A percentile compares a stretch with the other conserved stretches of the same genome.
Conservation (phyloP, 495 filamentous ascomycete species). For the Tetracladium marchalianum region DNA sequence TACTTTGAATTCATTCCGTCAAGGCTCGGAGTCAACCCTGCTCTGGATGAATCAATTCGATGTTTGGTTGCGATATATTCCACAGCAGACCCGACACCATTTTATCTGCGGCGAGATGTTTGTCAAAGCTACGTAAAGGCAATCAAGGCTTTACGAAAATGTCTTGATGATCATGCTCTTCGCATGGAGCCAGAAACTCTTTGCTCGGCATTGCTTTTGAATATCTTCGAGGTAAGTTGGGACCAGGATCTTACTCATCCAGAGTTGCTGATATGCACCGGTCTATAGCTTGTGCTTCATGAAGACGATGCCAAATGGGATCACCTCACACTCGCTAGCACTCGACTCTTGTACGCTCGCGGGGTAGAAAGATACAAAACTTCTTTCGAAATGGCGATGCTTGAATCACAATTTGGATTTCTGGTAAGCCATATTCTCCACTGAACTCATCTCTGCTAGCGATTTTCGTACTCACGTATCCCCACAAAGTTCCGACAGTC, state of each 20-base stretch:
- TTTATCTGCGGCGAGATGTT: neutral
- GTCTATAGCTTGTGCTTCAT: constrained; percentile 1
- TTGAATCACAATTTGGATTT: constrained; percentile 3
- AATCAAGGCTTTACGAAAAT: neutral
- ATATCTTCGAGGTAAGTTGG: constrained; percentile 5
- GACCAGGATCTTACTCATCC: neutral
- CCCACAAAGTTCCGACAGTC: constrained; percentile 1
- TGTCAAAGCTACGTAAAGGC: constrained; percentile 6
- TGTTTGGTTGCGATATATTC: constrained; percentile 5
- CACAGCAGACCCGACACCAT: neutral
- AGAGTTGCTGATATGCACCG: neutral
- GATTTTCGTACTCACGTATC: neutral
- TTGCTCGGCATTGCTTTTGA: constrained; percentile 7
- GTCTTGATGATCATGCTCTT: neutral
- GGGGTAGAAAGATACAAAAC: constrained; percentile 1
- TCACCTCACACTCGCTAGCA: constrained; percentile 4
- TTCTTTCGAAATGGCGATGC: constrained; percentile 3
- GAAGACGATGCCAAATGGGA: constrained; percentile 3
- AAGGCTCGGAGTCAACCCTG: constrained; percentile 1
- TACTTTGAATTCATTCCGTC: constrained; percentile 5
- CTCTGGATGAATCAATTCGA: constrained; percentile 7
- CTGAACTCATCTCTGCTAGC: neutral
- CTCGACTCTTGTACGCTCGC: neutral
- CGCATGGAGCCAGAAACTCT: constrained; percentile 2
- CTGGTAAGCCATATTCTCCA: neutral